Base-by-base conservation (phyloP, 2,329 filamentous ascomycete genomes). In the Trichoderma aggressivum region DNA sequence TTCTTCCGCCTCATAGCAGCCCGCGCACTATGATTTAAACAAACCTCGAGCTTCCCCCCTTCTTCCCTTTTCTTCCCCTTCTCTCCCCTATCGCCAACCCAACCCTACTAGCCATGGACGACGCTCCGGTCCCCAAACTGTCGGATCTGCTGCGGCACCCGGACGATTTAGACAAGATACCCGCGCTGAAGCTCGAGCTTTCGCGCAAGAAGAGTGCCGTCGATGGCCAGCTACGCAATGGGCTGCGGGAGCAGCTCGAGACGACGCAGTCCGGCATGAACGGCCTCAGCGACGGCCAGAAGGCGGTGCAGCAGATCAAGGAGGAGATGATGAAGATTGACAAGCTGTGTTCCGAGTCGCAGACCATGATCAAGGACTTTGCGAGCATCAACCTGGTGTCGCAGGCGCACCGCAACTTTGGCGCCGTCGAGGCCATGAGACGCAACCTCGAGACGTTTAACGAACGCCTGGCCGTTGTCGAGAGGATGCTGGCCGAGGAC, bases 271-370 rank as follows among this genome's bases (percentile, higher is more conserved):
- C 92, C 75, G 96, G 96, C 80, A 97, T 99, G 90, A 91, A 85
- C 74, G 92, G 92, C 73, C 91, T 99, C 74, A 90, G 89, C 58
- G 94, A 98, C 79, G 94, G 94, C 70, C 94, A 98, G 82, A 92
- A 94, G 81, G 93, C 93, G 73, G 93, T 99, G 43, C 92, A 93
- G 79, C 89, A 92, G 77, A 98, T 98, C 83, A 97, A 97, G 82
- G 95, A 98, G 75, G 96, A 99, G 84, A 96, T 99, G 89, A 94
- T 97, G 86, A 97, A 95, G 83, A 98, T 99, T 78, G 96, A 99
- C 84, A 94, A 93, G 83, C 89, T 99, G 74, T 99, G 96, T 84
- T 94, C 94, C 74, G 97, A 99, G 82, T 94, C 94, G 69, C 95
- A 98, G 84, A 94, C 93, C 80, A 98, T 98, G 90, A 97, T 99